Base-by-base conservation (phyloP, 2,329 filamentous ascomycete genomes). In the Drechslera avenae region DNA sequence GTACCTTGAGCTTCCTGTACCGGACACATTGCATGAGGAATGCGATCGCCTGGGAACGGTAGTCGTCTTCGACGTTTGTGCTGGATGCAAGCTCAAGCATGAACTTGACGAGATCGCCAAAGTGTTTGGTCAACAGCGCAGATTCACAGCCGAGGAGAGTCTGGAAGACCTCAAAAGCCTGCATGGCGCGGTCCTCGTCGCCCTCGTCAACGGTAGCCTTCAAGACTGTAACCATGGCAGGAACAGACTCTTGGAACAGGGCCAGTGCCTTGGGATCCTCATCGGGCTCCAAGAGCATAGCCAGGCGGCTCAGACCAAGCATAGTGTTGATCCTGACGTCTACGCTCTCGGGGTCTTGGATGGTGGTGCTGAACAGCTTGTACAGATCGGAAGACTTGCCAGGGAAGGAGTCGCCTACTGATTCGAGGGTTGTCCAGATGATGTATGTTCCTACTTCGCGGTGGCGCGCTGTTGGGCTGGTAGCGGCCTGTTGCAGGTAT, bases 111-210 rank as follows among this genome's bases (percentile, higher is more conserved):
- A 99, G 83, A 66, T 97, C 91, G 71, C 88, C 90, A 69, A 99
- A 90, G 78, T 97, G 92, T 47, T 84, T 81, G 60, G 87, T 89
- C 44, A 97, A 80, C 42, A 97, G 83, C 39, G 90, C 84, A 23
- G 90, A 88, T 72, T 97, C 93, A 73, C 91, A 96, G 58, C 89
- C 89, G 46, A 99, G 84, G 66, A 97, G 87, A 42, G 90, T 94
- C 79, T 97, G 94, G 83, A 97, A 96, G 61, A 96, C 91, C 73
- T 97, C 94, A 65, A 97, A 99, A 19, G 91, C 86, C 71, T 93
- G 87, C 80, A 93, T 90, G 63, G 89, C 87, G 72, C 89, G 88
- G 71, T 96, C 92, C 64, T 97, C 92, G 64, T 97, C 89, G 50
- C 84, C 83, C 50, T 83, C 83, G 64, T 91, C 84, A 51, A 97